Evolutionary conservation across 768 basidiomycete genomes (phyloP).

Genomic region (Suillus clintonianus): DNA sequence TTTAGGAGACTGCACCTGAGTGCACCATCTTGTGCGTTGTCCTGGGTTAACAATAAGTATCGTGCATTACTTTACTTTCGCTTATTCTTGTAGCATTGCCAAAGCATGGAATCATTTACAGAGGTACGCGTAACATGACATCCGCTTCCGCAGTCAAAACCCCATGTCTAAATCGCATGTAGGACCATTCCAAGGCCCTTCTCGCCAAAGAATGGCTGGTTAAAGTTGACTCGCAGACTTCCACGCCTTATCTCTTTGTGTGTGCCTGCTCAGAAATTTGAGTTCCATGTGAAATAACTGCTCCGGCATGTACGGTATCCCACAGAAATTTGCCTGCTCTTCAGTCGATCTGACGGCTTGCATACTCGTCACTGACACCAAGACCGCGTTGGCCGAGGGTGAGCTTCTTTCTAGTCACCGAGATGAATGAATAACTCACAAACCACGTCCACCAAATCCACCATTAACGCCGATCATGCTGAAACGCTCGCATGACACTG

Average conservation of each 20-base stretch:
- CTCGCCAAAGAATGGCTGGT: constrained; percentile 75
- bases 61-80: neutral
- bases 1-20: neutral
- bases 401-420: constrained; percentile 12
- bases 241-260: constrained; percentile 74
- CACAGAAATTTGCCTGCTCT: constrained; percentile 66
- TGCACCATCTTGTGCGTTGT: neutral
- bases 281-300: constrained; percentile 4
- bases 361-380: constrained; percentile 74
- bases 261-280: constrained; percentile 30
- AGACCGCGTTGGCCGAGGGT: constrained; percentile 78
- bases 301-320: neutral
- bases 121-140: constrained; percentile 32
- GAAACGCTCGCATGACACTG: neutral
- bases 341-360: constrained; percentile 57
- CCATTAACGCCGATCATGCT: neutral
- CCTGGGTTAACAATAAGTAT: too few species aligned
- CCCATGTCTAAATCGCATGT: neutral
- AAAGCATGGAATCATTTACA: constrained; percentile 49
- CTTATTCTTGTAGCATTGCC: neutral
- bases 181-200: constrained; percentile 61
- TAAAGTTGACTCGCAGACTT: constrained; percentile 58
- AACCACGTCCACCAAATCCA: neutral
- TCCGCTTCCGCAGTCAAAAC: constrained; percentile 1
- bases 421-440: constrained; percentile 4